Evolutionary conservation across 768 basidiomycete genomes (phyloP), one percentile per base, ranked within the genome.

Genomic region (Fomitopsis pulvina): DNA sequence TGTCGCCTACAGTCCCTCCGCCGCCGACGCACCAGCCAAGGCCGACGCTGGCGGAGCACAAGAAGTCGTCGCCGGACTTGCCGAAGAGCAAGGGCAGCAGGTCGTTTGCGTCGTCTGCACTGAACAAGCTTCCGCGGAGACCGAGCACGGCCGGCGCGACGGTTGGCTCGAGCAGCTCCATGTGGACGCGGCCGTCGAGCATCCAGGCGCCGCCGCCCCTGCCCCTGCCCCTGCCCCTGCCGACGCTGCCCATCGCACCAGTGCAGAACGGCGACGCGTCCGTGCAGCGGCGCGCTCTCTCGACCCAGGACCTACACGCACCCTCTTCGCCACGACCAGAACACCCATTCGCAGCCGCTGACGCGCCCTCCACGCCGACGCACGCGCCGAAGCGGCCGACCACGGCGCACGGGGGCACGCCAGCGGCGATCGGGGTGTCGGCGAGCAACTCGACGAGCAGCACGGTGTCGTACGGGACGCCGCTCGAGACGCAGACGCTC

Each of bases 121-220:
- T 38, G 26, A 29, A 59, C 52, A 61, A 50, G 57, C 38, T 61
- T 0, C 48, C 57, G 5, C 47, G 53, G 11, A 67, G 75, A 20
- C 72, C 75, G 25, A 65, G 73, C 14, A 75, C 75, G 10, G 70
- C 73, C 41, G 63, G 66, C n/a, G 66, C 68, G 21, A 26, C 57
- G 10, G 52, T 22, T 26, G 34, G 37, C 25, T 40, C 44, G 27
- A 37, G 34, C 14, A 37, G 34, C 18, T 50, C 49, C 20, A 54
- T 54, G 12, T 29, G 37, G 20, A 26, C 50, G 34, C 41, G 53
- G 18, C 55, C 60, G 14, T 27, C 10, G 1, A 55, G 56, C 34
- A 43, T 11, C 34, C 44, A 40, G 21, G 34, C 27, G 42, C 52
- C 60, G 20, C 52, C 58, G 1, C 27, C 60, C 1, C 60, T 58